Conservation (phyloP, 2,329 filamentous ascomycete species). For the Lasiodiplodia gonubiensis region DNA sequence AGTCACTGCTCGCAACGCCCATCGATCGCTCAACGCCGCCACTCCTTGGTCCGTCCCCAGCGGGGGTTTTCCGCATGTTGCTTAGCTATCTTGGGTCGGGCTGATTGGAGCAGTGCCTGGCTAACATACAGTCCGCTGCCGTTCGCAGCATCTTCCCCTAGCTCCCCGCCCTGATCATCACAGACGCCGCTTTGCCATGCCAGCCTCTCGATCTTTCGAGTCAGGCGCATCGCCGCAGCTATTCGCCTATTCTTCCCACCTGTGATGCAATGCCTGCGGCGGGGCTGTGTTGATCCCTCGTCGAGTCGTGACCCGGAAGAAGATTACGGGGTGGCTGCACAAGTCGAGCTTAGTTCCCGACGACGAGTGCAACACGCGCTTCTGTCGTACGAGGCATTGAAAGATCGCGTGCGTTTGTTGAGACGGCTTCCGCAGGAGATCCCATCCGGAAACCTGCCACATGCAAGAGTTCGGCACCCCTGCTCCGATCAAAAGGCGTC, state of each 20-base stretch:
- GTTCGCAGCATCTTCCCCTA: not conserved
- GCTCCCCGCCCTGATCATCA: conserved; percentile 20
- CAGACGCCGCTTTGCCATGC: not conserved
- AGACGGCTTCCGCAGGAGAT: too few species aligned
- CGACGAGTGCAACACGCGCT: too few species aligned
- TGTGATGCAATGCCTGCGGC: not conserved
- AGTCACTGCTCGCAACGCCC: not conserved
- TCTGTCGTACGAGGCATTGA: too few species aligned
- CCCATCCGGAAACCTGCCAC: too few species aligned
- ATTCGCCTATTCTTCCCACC: not conserved
- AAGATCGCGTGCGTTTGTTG: too few species aligned
- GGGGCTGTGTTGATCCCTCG: too few species aligned
- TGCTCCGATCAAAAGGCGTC: too few species aligned
- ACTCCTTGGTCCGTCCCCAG: not conserved
- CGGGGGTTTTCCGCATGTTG: conserved; percentile 3
- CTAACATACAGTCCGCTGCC: not conserved
- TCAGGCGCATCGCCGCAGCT: not conserved
- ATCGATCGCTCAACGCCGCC: not conserved
- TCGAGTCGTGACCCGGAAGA: not conserved
- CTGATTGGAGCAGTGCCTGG: conserved; percentile 10
- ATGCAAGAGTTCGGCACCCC: too few species aligned
- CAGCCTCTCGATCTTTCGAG: not conserved
- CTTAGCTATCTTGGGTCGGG: not conserved
- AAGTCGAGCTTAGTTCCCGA: not conserved
- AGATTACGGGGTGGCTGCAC: not conserved